These are phyloP conservation scores for Creolimax fragrantissima DNA, from an alignment of 78 protist genomes.

Conservation along the genomic window DNA sequence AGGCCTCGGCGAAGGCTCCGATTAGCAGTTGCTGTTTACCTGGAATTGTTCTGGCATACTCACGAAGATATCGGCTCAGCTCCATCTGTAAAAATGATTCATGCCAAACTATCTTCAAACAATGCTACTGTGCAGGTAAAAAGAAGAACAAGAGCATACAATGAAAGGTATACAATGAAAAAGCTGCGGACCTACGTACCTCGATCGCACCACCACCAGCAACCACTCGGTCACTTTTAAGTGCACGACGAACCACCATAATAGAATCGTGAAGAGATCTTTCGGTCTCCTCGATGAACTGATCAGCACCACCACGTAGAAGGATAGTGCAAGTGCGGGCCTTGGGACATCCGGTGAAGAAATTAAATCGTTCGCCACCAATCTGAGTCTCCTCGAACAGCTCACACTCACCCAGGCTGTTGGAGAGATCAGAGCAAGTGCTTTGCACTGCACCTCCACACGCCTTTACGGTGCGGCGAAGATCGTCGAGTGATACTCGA, in stretches of 20 bases:
- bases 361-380: slow-evolving; percentile 77
- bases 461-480: slow-evolving; percentile 76
- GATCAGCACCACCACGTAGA: slow-evolving; percentile 98
- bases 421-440: slow-evolving; percentile 65
- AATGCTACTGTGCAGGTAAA: not conserved
- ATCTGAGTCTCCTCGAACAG: slow-evolving; percentile 94
- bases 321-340: slow-evolving; percentile 86
- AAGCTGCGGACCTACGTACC: slow-evolving; percentile 13
- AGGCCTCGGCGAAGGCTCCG: slow-evolving; percentile 89
- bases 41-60: slow-evolving; percentile 57
- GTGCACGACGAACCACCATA: slow-evolving; percentile 88
- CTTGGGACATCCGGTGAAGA: slow-evolving; percentile 82
- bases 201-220: slow-evolving; percentile 99
- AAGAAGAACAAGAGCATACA: not conserved
- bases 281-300: slow-evolving; percentile 95
- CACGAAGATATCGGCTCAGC: slow-evolving; percentile 56
- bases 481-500: slow-evolving; percentile 93
- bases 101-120: not conserved
- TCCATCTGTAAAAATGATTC: slow-evolving; percentile 51
- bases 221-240: slow-evolving; percentile 71
- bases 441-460: slow-evolving; percentile 82
- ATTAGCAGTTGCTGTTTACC: slow-evolving; percentile 94
- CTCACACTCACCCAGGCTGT: slow-evolving; percentile 87
- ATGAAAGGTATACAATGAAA: not conserved
- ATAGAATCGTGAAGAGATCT: slow-evolving; percentile 98